These are phyloP conservation scores for Pythium phragmitis DNA, from an alignment of 352 stramenopile species.

Conservation along the genomic window DNA sequence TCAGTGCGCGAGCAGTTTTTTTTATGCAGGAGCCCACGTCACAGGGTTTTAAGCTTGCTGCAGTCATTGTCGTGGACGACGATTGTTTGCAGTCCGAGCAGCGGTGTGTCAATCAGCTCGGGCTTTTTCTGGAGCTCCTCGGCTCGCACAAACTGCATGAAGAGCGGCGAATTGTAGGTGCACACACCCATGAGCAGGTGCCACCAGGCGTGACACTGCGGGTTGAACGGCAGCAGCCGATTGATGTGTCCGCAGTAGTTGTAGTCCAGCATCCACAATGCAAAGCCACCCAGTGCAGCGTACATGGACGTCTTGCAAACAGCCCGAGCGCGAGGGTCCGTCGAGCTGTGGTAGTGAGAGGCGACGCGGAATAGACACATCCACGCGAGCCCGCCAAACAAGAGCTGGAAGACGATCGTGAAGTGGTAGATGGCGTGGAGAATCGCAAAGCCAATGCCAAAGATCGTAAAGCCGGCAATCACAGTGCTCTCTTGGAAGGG, in stretches of 20 bases:
- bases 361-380: slow-evolving; percentile 52
- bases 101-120: slow-evolving; percentile 35
- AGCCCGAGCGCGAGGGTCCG: slow-evolving; percentile 49
- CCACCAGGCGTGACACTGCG: slow-evolving; percentile 83
- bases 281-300: slow-evolving; percentile 59
- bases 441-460: slow-evolving; percentile 67
- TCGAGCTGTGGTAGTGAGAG: slow-evolving; percentile 57
- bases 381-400: slow-evolving; percentile 61
- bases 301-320: slow-evolving; percentile 64
- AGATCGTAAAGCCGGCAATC: slow-evolving; percentile 45
- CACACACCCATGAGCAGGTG: slow-evolving; percentile 82
- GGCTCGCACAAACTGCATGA: slow-evolving; percentile 86
- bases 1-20: no score
- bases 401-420: slow-evolving; percentile 73
- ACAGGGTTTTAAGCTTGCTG: neutral
- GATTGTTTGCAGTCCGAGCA: slow-evolving; percentile 71
- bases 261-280: slow-evolving; percentile 80
- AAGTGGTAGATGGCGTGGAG: slow-evolving; percentile 77
- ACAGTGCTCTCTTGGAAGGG: slow-evolving; percentile 34
- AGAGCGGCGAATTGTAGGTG: slow-evolving; percentile 74
- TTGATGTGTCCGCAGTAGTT: slow-evolving; percentile 61
- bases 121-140: slow-evolving; percentile 70
- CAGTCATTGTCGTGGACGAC: slow-evolving; percentile 37
- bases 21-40: no score
- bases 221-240: slow-evolving; percentile 62